These are phyloP conservation scores for Gracilaria domingensis DNA, from an alignment of 23 red algal species.

Conservation along the genomic window DNA sequence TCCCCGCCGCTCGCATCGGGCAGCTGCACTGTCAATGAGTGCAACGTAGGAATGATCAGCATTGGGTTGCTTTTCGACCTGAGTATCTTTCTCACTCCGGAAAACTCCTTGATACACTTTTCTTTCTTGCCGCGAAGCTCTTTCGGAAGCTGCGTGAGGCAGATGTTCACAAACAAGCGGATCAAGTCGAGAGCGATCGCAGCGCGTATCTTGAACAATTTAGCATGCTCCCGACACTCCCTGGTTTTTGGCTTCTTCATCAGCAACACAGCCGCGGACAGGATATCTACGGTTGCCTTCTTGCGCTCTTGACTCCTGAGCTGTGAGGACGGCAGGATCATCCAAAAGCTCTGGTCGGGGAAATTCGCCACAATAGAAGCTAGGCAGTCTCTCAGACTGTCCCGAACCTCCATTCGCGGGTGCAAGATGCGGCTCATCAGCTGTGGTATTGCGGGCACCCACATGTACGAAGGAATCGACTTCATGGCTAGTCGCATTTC, in stretches of 20 bases:
- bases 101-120: conserved; percentile 62
- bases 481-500: conserved; percentile 40
- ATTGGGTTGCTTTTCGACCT: not conserved
- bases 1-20: not conserved
- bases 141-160: conserved; percentile 46
- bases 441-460: conserved; percentile 92
- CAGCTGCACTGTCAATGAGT: conserved; percentile 70
- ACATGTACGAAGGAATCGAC: conserved; percentile 79
- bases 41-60: conserved; percentile 70
- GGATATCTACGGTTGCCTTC: conserved; percentile 31
- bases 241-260: conserved; percentile 6
- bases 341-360: conserved; percentile 82
- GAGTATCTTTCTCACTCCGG: conserved; percentile 13
- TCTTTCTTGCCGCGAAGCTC: conserved; percentile 47
- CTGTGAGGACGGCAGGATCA: conserved; percentile 65
- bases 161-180: conserved; percentile 54
- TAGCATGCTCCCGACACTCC: conserved; percentile 14
- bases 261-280: conserved; percentile 24
- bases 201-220: conserved; percentile 20
- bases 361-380: conserved; percentile 55
- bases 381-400: conserved; percentile 61
- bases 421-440: conserved; percentile 83
- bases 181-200: conserved; percentile 6
- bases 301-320: conserved; percentile 41
- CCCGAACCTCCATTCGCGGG: conserved; percentile 47